Evolutionary conservation across 257 asterid species (phyloP).

Genomic region (Scutellaria minor): DNA sequence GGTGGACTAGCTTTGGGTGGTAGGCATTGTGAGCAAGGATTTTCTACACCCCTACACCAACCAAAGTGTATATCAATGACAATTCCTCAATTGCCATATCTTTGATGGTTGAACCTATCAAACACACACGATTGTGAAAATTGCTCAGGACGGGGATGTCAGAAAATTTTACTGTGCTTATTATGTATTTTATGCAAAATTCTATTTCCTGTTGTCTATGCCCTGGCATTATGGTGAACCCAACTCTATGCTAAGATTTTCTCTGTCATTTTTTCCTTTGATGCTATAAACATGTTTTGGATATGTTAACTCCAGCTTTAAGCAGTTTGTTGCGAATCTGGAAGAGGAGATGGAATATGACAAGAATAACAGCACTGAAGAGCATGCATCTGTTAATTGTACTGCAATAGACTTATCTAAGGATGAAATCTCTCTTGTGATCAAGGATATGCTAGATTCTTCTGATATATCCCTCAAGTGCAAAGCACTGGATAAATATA

Average conservation of each 20-base stretch:
- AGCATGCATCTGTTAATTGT: conserved; percentile 43
- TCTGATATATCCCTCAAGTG: conserved; percentile 51
- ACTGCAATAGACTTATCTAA: conserved; percentile 43
- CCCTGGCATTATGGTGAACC: neutral
- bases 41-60: neutral
- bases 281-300: conserved; percentile 25
- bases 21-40: neutral
- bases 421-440: conserved; percentile 60
- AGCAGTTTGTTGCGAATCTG: conserved; percentile 71
- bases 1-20: neutral
- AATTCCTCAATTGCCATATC: neutral
- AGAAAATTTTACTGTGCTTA: neutral
- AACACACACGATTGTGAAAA: neutral
- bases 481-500: conserved; percentile 72
- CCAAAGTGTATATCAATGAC: neutral
- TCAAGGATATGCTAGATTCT: conserved; percentile 73
- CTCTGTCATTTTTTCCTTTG: conserved; percentile 14
- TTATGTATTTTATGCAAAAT: neutral
- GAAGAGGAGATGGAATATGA: conserved; percentile 66
- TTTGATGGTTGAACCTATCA: neutral
- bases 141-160: neutral
- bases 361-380: conserved; percentile 40
- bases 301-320: conserved; percentile 61
- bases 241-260: conserved; percentile 4
- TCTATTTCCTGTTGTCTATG: neutral